A percentile compares a stretch with the other conserved stretches of the same genome.
Conservation (phyloP, 257 asterid species). For the Anisodus acutangulus region DNA sequence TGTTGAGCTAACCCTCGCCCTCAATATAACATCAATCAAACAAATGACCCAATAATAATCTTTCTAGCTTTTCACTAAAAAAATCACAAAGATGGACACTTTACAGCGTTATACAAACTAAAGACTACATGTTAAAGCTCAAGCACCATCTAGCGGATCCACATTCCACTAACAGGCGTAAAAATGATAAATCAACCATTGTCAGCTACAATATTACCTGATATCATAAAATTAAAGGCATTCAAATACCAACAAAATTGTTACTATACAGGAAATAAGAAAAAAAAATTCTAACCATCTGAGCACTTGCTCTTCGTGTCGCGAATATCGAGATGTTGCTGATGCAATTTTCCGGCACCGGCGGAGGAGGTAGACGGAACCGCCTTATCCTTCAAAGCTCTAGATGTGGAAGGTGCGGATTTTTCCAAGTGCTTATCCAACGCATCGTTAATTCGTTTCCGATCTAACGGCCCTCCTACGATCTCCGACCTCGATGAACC, state of each 20-base stretch:
- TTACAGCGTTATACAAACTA: background rate
- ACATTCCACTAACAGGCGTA: constrained; percentile 7
- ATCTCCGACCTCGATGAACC: constrained; percentile 66
- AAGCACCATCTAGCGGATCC: constrained; percentile 20
- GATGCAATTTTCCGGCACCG: constrained; percentile 48
- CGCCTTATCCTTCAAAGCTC: constrained; percentile 60
- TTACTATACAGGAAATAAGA: background rate
- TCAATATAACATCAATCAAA: background rate
- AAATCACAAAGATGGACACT: background rate
- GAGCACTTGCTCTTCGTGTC: constrained; percentile 69
- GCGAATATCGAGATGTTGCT: constrained; percentile 58
- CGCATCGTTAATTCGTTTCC: constrained; percentile 94
- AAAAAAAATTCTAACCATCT: constrained; percentile 54
- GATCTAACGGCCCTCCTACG: constrained; percentile 84
- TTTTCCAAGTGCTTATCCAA: constrained; percentile 94
- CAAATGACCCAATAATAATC: background rate
- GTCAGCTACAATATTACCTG: background rate
- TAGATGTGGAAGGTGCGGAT: constrained; percentile 83
- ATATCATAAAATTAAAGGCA: background rate
- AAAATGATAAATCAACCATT: background rate
- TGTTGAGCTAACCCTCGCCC: background rate
- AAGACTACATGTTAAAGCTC: background rate
- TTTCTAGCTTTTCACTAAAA: background rate
- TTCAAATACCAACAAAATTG: background rate
- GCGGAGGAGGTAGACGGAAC: constrained; percentile 62